Evolutionary conservation across 2,329 filamentous ascomycete genomes (phyloP).

Genomic region (Xylaria polymorpha): DNA sequence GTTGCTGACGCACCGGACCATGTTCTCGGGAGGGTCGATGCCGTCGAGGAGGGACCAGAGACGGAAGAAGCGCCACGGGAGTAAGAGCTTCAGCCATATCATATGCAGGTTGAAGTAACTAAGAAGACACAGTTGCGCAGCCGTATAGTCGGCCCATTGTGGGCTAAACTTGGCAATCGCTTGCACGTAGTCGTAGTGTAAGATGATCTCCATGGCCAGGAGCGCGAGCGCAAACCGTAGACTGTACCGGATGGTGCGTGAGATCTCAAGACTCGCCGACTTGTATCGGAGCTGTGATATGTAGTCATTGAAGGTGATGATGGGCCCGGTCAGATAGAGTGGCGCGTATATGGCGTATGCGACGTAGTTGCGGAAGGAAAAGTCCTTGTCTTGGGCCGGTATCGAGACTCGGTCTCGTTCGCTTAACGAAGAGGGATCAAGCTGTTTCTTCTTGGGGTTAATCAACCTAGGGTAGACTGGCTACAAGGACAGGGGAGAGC

Average conservation of each 20-base stretch:
- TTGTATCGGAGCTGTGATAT: constrained; percentile 84
- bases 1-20: constrained; percentile 95
- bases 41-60: constrained; percentile 94
- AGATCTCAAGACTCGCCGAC: constrained; percentile 74
- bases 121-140: constrained; percentile 87
- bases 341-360: constrained; percentile 93
- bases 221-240: constrained; percentile 84
- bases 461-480: constrained; percentile 25
- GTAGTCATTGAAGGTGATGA: constrained; percentile 98
- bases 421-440: constrained; percentile 86
- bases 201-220: constrained; percentile 88
- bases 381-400: constrained; percentile 78
- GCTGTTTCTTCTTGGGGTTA: constrained; percentile 92
- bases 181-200: constrained; percentile 93
- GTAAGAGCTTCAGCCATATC: constrained; percentile 96
- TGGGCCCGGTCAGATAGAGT: constrained; percentile 91
- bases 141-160: constrained; percentile 84
- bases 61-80: constrained; percentile 98
- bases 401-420: constrained; percentile 87
- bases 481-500: neutral
- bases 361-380: constrained; percentile 85
- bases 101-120: constrained; percentile 97
- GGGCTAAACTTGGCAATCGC: constrained; percentile 87
- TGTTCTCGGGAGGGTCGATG: constrained; percentile 96
- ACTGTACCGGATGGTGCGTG: constrained; percentile 82